phyloP scores from a whole-genome alignment of 1,284 basidiomycete species.

The Violaceomyces palustris region DNA sequence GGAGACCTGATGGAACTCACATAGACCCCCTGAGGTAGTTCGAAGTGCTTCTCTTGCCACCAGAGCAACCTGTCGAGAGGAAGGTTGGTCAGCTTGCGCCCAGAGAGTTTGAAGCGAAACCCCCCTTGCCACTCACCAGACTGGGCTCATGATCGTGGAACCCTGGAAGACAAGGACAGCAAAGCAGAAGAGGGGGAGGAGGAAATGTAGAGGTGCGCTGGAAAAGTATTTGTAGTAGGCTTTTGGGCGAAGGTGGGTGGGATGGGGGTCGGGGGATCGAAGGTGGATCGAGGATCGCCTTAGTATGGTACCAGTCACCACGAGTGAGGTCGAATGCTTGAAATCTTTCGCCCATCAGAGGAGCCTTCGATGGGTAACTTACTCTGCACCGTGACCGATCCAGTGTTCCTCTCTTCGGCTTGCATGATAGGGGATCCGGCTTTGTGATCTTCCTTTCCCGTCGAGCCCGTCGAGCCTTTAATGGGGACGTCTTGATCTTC shows the following conservation, averaged over 20 bases:
- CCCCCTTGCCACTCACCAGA: too few relatives aligned
- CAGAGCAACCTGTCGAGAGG: too few relatives aligned
- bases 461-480: background rate
- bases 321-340: too few relatives aligned
- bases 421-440: slow-evolving; percentile 8
- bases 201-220: slow-evolving; percentile 6
- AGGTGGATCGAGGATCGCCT: too few relatives aligned
- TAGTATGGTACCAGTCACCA: too few relatives aligned
- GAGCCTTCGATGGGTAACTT: too few relatives aligned
- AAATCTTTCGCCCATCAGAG: too few relatives aligned
- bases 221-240: slow-evolving; percentile 23
- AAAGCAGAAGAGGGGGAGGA: slow-evolving; percentile 10
- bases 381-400: slow-evolving; percentile 6
- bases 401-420: slow-evolving; percentile 11
- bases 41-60: slow-evolving; percentile 9
- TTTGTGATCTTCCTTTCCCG: background rate
- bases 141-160: slow-evolving; percentile 17
- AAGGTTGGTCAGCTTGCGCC: too few relatives aligned
- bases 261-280: too few relatives aligned
- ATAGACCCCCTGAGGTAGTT: slow-evolving; percentile 14
- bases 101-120: too few relatives aligned
- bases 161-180: slow-evolving; percentile 18
- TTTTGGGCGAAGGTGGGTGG: background rate
- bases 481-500: background rate
- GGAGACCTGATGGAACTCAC: too few relatives aligned